These are phyloP conservation scores for Penicillium sp. DNA, from an alignment of 2,329 filamentous ascomycete species.

Conservation along the genomic window DNA sequence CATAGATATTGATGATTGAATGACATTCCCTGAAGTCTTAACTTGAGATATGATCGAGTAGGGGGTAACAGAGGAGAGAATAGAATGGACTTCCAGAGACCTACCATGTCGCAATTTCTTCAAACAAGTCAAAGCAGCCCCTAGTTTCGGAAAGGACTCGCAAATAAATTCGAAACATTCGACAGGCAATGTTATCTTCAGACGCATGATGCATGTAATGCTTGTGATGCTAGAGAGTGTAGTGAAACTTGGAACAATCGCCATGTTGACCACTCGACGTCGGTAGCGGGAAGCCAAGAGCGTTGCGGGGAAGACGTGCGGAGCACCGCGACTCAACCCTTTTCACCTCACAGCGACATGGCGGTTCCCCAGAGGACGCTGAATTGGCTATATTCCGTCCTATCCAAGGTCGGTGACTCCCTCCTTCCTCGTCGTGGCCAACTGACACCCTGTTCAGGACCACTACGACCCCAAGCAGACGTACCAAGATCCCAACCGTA, in stretches of 20 bases:
- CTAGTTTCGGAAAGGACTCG: too few species aligned
- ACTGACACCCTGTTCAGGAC: constrained; percentile 27
- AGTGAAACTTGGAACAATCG: background rate
- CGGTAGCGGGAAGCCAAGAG: constrained; percentile 9
- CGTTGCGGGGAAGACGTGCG: constrained; percentile 17
- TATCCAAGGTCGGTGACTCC: constrained; percentile 62
- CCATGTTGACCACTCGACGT: background rate
- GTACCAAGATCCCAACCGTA: constrained; percentile 88
- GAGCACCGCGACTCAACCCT: constrained; percentile 9
- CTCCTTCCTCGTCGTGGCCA: constrained; percentile 1
- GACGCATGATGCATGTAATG: too few species aligned
- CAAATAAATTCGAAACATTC: too few species aligned
- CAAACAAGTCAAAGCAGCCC: too few species aligned
- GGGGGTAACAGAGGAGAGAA: too few species aligned
- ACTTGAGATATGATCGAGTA: too few species aligned
- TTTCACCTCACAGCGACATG: constrained; percentile 17
- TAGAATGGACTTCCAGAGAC: too few species aligned
- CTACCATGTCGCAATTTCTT: too few species aligned
- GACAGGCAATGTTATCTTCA: too few species aligned
- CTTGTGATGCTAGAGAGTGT: background rate
- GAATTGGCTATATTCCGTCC: constrained; percentile 91
- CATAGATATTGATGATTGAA: background rate
- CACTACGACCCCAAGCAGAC: constrained; percentile 59
- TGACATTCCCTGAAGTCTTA: background rate
- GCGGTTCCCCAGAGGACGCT: constrained; percentile 84